These are phyloP conservation scores for Debaryomycetaceae sp. DNA, from an alignment of 1,139 yeast genomes.

Conservation along the genomic window DNA sequence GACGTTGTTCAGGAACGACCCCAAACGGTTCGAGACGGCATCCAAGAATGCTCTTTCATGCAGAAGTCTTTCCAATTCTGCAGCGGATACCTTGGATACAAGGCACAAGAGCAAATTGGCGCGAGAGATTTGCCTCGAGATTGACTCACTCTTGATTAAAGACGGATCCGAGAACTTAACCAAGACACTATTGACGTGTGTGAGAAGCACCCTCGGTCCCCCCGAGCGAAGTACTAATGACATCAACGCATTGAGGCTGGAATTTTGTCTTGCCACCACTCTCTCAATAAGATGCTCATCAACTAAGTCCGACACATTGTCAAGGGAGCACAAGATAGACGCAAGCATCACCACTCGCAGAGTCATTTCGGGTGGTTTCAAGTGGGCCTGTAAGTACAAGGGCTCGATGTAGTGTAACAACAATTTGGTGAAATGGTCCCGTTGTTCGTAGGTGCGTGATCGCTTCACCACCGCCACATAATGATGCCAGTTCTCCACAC, in stretches of 20 bases:
- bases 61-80: constrained; percentile 17
- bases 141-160: constrained; percentile 28
- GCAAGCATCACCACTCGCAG: no score
- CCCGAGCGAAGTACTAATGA: no score
- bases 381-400: no score
- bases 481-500: constrained; percentile 16
- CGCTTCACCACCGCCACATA: constrained; percentile 14
- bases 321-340: not conserved
- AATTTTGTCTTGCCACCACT: constrained; percentile 8
- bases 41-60: constrained; percentile 29
- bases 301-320: not conserved
- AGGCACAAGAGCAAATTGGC: constrained; percentile 31
- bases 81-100: constrained; percentile 17
- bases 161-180: constrained; percentile 17
- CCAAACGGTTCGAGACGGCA: constrained; percentile 42
- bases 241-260: no score
- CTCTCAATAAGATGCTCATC: constrained; percentile 6
- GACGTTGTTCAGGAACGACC: constrained; percentile 37
- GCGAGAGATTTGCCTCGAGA: constrained; percentile 28
- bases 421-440: constrained; percentile 15
- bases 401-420: constrained; percentile 7
- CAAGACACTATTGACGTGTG: no score
- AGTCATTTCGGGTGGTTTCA: no score
- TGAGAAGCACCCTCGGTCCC: no score
- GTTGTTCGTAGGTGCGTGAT: constrained; percentile 28